Evolutionary conservation across 78 protist genomes (phyloP).

Genomic region (Dictyostelium purpureum): DNA sequence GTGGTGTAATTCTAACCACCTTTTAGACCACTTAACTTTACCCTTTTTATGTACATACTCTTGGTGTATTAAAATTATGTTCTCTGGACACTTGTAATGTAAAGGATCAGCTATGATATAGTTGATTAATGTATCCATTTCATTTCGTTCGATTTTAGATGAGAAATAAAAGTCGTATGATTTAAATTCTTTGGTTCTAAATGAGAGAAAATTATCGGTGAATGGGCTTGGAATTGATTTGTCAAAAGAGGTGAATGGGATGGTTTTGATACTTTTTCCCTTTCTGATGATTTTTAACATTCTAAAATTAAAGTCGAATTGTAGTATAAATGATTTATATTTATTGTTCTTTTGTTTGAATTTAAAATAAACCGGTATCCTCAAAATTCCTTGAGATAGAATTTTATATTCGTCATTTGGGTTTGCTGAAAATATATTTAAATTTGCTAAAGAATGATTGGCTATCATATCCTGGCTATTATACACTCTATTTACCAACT

Average conservation of each 20-base stretch:
- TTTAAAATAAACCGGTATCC: slow-evolving; percentile 19
- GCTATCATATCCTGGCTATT: no score
- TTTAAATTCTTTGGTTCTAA: slow-evolving; percentile 42
- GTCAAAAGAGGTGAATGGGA: not conserved
- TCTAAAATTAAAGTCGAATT: slow-evolving; percentile 16
- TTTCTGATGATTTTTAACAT: not conserved
- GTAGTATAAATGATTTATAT: slow-evolving; percentile 20
- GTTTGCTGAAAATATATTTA: no score
- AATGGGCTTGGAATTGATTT: not conserved
- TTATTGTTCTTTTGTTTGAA: slow-evolving; percentile 29
- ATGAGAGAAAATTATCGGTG: not conserved
- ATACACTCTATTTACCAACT: no score
- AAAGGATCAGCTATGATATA: not conserved
- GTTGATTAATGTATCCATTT: not conserved
- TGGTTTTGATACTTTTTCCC: slow-evolving; percentile 10
- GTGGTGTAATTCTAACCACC: slow-evolving; percentile 48
- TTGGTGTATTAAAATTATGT: slow-evolving; percentile 3
- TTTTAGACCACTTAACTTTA: slow-evolving; percentile 45
- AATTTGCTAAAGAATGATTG: no score
- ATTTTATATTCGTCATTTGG: not conserved
- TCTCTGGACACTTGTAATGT: slow-evolving; percentile 9
- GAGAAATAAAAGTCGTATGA: slow-evolving; percentile 42
- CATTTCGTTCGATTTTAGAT: slow-evolving; percentile 5
- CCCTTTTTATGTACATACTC: slow-evolving; percentile 42
- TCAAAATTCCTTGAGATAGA: not conserved